Evolutionary conservation across 148 eudicot species (phyloP).

Genomic region (Euryodendron excelsum): DNA sequence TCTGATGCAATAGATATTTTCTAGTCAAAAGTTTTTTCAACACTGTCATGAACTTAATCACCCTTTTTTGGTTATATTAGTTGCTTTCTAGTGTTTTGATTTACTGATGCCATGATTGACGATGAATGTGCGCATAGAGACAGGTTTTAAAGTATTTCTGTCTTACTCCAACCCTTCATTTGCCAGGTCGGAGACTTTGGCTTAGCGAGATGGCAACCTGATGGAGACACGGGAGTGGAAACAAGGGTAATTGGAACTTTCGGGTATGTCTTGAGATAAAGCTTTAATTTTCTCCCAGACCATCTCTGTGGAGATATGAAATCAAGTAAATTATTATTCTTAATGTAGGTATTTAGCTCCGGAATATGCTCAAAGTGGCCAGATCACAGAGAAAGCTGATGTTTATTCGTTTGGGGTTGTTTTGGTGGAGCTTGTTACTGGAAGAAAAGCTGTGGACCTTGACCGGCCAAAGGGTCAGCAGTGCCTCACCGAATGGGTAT

Average conservation of each 20-base stretch:
- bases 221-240: conserved; percentile 37
- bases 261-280: conserved; percentile 25
- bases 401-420: conserved; percentile 42
- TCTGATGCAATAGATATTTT: not conserved
- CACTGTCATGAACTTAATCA: not conserved
- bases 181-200: conserved; percentile 40
- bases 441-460: conserved; percentile 41
- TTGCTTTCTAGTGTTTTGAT: not conserved
- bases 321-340: not conserved
- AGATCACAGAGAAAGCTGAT: conserved; percentile 41
- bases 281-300: not conserved
- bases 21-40: not conserved
- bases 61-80: not conserved
- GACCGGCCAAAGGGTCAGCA: conserved; percentile 41
- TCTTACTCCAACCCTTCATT: not conserved
- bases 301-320: not conserved
- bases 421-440: conserved; percentile 38
- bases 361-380: conserved; percentile 41
- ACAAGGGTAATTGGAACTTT: conserved; percentile 43
- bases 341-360: conserved; percentile 37
- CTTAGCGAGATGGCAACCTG: conserved; percentile 45
- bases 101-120: not conserved
- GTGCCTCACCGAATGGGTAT: conserved; percentile 42
- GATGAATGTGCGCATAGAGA: not conserved
- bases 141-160: not conserved